Percentiles rank a stretch among this genome's conserved stretches.
phyloP scores from a whole-genome alignment of 192 early-diverging fungal genomes.

The Thoreauomyces humboldtii region DNA sequence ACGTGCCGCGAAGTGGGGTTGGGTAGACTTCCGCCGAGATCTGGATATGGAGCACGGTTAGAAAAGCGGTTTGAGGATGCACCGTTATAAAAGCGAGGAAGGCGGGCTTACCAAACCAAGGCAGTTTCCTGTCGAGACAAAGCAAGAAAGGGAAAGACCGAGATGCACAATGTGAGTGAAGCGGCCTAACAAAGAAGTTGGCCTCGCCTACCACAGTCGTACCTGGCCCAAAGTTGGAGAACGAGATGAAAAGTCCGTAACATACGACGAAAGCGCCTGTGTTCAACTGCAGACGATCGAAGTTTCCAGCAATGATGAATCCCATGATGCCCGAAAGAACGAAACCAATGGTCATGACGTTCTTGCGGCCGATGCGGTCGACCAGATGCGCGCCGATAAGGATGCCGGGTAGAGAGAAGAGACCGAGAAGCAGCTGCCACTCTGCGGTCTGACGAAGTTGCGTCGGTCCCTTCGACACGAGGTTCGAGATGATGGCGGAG shows the following conservation, averaged over 20 bases:
- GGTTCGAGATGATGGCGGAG: constrained; percentile 35
- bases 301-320: neutral
- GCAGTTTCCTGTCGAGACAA: too few species aligned
- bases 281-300: neutral
- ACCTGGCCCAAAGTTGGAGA: constrained; percentile 50
- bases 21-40: constrained; percentile 69
- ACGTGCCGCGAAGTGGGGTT: constrained; percentile 67
- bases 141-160: too few species aligned
- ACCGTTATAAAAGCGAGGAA: too few species aligned
- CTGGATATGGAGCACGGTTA: constrained; percentile 65
- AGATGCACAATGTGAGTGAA: too few species aligned
- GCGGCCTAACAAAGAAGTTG: too few species aligned
- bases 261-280: constrained; percentile 43
- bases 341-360: constrained; percentile 56
- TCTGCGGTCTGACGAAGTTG: constrained; percentile 40
- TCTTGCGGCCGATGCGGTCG: constrained; percentile 54
- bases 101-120: too few species aligned
- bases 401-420: constrained; percentile 56
- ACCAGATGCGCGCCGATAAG: constrained; percentile 47
- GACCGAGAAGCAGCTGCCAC: constrained; percentile 53
- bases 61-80: too few species aligned
- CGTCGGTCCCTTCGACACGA: constrained; percentile 21
- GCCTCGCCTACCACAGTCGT: too few species aligned
- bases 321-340: constrained; percentile 12
- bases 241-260: constrained; percentile 54